phyloP scores from a whole-genome alignment of 2,329 filamentous ascomycete genomes.

The Pseudodiploospora longispora region DNA sequence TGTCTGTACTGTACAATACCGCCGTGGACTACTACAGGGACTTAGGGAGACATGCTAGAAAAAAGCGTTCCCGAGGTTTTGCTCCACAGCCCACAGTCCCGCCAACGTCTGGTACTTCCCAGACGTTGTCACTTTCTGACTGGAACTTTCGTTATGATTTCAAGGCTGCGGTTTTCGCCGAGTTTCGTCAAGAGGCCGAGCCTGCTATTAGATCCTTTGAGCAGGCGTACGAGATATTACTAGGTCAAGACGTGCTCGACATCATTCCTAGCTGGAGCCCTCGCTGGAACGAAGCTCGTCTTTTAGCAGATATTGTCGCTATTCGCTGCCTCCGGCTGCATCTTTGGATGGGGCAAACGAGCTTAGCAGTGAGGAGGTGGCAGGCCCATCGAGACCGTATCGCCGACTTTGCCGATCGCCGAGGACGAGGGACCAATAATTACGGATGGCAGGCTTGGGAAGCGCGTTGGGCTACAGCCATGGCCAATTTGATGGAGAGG shows the following conservation, averaged over 20 bases:
- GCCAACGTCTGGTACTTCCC: slow-evolving; percentile 75
- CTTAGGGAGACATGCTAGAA: slow-evolving; percentile 80
- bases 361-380: slow-evolving; percentile 74
- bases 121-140: slow-evolving; percentile 73
- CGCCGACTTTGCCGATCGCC: slow-evolving; percentile 68
- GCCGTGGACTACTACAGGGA: slow-evolving; percentile 90
- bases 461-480: slow-evolving; percentile 58
- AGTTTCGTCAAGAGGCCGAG: slow-evolving; percentile 91
- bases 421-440: slow-evolving; percentile 76
- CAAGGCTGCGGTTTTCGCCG: slow-evolving; percentile 83
- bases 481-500: slow-evolving; percentile 53
- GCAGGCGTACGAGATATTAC: slow-evolving; percentile 73
- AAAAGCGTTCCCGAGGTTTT: slow-evolving; percentile 74
- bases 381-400: slow-evolving; percentile 66
- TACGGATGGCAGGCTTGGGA: slow-evolving; percentile 97
- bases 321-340: slow-evolving; percentile 77
- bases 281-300: slow-evolving; percentile 86
- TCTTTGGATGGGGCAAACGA: slow-evolving; percentile 72
- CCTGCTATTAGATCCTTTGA: slow-evolving; percentile 78
- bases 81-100: slow-evolving; percentile 76
- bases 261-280: slow-evolving; percentile 84
- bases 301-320: slow-evolving; percentile 73
- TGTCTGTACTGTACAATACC: slow-evolving; percentile 63
- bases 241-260: slow-evolving; percentile 78
- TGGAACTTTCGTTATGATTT: slow-evolving; percentile 96